phyloP scores from a whole-genome alignment of 495 filamentous ascomycete species.

The Aspergillus cristatus region DNA sequence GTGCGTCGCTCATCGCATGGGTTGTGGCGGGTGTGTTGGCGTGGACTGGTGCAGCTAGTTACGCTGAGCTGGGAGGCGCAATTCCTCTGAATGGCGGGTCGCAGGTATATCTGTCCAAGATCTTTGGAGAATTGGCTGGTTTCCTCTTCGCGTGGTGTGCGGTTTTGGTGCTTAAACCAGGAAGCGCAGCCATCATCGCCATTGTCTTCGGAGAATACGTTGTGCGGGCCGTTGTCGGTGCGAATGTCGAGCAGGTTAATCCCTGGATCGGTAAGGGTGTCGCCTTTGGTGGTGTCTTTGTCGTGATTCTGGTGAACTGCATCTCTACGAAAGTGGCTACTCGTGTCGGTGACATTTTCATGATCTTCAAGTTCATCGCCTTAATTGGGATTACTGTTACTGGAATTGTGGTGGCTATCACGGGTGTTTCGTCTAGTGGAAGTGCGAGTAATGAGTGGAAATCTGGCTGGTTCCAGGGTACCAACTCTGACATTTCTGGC shows the following conservation, averaged over 20 bases:
- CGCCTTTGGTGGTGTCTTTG: conserved; percentile 62
- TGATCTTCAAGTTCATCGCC: conserved; percentile 94
- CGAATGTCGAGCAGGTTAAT: conserved; percentile 65
- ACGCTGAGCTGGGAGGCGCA: conserved; percentile 90
- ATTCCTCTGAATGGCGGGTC: conserved; percentile 93
- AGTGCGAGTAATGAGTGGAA: conserved; percentile 82
- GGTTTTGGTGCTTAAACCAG: conserved; percentile 87
- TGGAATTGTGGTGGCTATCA: conserved; percentile 82
- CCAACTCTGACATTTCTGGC: conserved; percentile 63
- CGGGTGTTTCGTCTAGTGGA: conserved; percentile 69
- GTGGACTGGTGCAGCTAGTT: conserved; percentile 94
- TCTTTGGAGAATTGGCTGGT: conserved; percentile 84
- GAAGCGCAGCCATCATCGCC: conserved; percentile 84
- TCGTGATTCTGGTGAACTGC: conserved; percentile 80
- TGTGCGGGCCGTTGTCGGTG: conserved; percentile 73
- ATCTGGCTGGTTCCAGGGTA: conserved; percentile 82
- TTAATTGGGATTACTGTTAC: conserved; percentile 78
- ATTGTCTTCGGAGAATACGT: conserved; percentile 98
- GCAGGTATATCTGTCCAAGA: conserved; percentile 89
- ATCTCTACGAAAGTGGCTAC: conserved; percentile 82
- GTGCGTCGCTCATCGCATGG: conserved; percentile 86
- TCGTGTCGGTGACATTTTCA: conserved; percentile 75
- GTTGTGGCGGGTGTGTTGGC: conserved; percentile 78
- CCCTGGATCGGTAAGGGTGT: conserved; percentile 88
- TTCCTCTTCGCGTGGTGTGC: conserved; percentile 97